Evolutionary conservation across 2,329 filamentous ascomycete species (phyloP), one percentile per base, ranked within the genome.

Genomic region (Domatiomyces globalis): DNA sequence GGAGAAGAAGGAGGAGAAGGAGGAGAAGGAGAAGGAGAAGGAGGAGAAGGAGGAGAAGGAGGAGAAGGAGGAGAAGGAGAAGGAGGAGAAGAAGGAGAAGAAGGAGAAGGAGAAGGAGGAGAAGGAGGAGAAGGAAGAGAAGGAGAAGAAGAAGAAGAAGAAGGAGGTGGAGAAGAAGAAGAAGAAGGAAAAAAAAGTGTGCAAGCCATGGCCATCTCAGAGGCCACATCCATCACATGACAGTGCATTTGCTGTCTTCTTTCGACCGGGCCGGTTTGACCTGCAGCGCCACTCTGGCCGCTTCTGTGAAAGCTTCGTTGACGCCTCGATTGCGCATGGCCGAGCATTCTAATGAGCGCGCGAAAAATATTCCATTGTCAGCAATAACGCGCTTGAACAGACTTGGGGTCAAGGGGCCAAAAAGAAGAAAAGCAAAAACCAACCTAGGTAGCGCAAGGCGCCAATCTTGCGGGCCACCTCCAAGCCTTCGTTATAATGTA

Each of bases 281-380:
- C 39, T 70, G 68, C 20, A 98, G 75, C 12, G 92, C 92, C 36
- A 98, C 92, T 63, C 94, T 84, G 20, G 92, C 90, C 43, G 92
- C 92, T 73, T 98, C 92, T 43, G 92, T 96, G 65, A 98, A 98
- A 44, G 92, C 92, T 70, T 98, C 92, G 69, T 96, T 95, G 64
- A 98, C 94, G 55, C 92, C 92, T 48, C 92, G 81, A 70, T 98
- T 98, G 71, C 89, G 84, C 82, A 96, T 96, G 52, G 92, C 92
- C 39, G 92, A 96, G 74, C 92, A 98, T 75, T 98, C 92, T 83
- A 62, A 20, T 22, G n/a, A 29, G 12, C 45, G 29, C 54, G 43
- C 43, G 5, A 12, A 20, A 36, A 33, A 45, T 39, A 6, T 4
- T n/a, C 19, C 18, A 47, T 2, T 9, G 29, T 33, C 29, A 33